These are phyloP conservation scores for Salix suchowensis DNA, from an alignment of 345 rosid genomes.

Conservation along the genomic window DNA sequence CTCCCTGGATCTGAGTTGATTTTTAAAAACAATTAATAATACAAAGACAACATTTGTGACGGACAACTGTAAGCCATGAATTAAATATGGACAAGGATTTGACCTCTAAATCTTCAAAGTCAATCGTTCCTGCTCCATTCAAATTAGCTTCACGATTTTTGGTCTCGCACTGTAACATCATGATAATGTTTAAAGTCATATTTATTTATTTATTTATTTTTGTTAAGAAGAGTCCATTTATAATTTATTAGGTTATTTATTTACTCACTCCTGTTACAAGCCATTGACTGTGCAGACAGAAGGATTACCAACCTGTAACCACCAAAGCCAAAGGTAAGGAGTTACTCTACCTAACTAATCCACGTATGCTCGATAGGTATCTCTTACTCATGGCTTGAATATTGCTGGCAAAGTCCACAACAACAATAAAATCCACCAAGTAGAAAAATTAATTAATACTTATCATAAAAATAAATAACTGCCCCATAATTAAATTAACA, in stretches of 20 bases:
- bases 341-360: neutral
- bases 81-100: neutral
- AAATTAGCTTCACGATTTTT: neutral
- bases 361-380: neutral
- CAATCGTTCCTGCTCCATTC: neutral
- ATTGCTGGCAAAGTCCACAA: no score
- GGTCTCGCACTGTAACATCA: neutral
- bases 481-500: neutral
- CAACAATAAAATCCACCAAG: no score
- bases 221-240: neutral
- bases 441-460: neutral
- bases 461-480: neutral
- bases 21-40: neutral
- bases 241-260: neutral
- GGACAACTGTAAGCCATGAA: neutral
- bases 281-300: neutral
- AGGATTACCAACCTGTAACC: neutral
- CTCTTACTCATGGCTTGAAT: no score
- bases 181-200: neutral
- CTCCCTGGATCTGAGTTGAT: neutral
- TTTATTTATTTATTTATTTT: neutral
- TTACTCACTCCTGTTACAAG: conserved; percentile 1
- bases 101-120: neutral
- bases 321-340: neutral
- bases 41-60: neutral